Evolutionary conservation across 768 basidiomycete genomes (phyloP).

Genomic region (Boletus bicolor): DNA sequence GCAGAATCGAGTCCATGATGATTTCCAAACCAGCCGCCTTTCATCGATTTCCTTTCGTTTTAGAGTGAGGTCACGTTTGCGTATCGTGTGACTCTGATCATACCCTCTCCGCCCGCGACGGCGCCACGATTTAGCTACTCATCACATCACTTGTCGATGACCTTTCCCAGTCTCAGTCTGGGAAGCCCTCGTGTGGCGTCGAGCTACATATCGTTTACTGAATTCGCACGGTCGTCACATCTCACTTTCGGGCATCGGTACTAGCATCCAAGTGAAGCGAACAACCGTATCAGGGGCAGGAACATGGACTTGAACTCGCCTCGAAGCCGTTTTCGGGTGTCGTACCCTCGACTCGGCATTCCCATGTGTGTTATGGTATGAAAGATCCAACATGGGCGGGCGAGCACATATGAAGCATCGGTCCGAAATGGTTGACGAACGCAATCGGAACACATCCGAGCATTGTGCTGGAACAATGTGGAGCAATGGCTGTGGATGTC

Average conservation of each 20-base stretch:
- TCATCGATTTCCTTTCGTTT: background rate
- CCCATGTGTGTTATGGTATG: background rate
- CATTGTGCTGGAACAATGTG: background rate
- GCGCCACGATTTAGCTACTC: background rate
- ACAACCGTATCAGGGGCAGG: background rate
- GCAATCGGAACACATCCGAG: background rate
- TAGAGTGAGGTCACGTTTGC: background rate
- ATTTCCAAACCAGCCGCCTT: background rate
- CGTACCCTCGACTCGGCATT: background rate
- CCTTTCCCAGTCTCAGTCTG: background rate
- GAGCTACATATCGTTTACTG: background rate
- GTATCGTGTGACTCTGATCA: background rate
- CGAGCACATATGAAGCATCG: too few species aligned
- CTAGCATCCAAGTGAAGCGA: background rate
- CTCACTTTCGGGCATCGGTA: background rate
- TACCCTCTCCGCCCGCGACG: slow-evolving; percentile 2
- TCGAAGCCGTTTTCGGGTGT: background rate
- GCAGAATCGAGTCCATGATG: background rate
- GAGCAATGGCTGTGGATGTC: too few species aligned
- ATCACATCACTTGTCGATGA: background rate
- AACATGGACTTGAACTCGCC: background rate
- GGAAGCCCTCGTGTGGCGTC: background rate
- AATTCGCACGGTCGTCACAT: background rate
- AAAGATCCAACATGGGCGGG: background rate
- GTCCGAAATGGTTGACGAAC: background rate